Evolutionary conservation across 768 basidiomycete species (phyloP).

Genomic region (Suillus hirtellus): DNA sequence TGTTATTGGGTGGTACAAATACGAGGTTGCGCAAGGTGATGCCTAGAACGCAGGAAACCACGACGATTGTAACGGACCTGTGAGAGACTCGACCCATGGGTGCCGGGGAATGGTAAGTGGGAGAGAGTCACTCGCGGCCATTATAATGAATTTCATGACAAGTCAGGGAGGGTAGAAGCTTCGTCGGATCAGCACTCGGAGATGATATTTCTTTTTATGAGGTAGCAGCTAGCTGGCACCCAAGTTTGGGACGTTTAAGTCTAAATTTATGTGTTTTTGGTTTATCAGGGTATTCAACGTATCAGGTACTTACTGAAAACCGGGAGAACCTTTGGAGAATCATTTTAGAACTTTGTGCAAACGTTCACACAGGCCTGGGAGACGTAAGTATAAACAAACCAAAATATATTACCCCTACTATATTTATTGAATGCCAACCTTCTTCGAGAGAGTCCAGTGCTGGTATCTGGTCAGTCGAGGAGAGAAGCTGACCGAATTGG

Average conservation of each 20-base stretch:
- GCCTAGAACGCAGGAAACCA: conserved; percentile 2
- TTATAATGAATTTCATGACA: neutral
- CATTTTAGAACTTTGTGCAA: no score
- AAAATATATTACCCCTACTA: no score
- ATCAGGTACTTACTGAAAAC: neutral
- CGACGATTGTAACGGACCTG: conserved; percentile 1
- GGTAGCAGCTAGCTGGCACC: neutral
- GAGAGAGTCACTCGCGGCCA: neutral
- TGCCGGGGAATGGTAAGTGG: neutral
- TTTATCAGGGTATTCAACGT: neutral
- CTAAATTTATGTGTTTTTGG: neutral
- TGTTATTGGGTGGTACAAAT: neutral
- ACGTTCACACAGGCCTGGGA: no score
- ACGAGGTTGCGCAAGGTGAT: conserved; percentile 3
- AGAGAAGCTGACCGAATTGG: no score
- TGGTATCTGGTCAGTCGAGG: no score
- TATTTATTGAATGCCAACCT: no score
- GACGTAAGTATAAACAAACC: no score
- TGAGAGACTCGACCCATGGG: conserved; percentile 1
- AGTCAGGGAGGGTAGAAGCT: neutral
- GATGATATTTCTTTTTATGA: neutral
- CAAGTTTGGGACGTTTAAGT: neutral
- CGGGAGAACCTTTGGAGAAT: neutral
- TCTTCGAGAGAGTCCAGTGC: no score
- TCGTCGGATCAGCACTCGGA: neutral